phyloP scores from a whole-genome alignment of 164 flowering plant genomes.

The Saururus chinensis region DNA sequence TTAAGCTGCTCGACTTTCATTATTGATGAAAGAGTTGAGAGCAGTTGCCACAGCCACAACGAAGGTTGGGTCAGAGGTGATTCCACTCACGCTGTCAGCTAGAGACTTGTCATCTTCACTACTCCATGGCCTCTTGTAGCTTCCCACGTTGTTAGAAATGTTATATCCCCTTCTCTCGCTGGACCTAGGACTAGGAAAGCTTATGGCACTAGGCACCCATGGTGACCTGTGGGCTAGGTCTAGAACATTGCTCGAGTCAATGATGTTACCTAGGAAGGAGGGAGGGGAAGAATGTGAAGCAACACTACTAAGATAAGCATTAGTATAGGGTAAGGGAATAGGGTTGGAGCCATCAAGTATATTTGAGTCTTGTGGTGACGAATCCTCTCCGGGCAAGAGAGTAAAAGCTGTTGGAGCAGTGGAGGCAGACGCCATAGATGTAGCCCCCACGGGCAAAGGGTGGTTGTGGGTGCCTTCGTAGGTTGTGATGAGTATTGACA shows the following conservation, averaged over 20 bases:
- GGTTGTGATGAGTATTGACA: slow-evolving; percentile 66
- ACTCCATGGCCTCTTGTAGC: slow-evolving; percentile 7
- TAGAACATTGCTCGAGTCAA: slow-evolving; percentile 30
- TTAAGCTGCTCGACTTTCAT: slow-evolving; percentile 18
- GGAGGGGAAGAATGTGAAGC: slow-evolving; percentile 6
- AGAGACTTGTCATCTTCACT: slow-evolving; percentile 13
- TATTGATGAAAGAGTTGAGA: slow-evolving; percentile 44
- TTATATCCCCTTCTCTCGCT: background rate
- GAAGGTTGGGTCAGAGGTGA: slow-evolving; percentile 61
- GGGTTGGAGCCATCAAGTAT: slow-evolving; percentile 2
- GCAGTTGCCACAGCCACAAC: slow-evolving; percentile 74
- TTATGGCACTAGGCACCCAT: slow-evolving; percentile 18
- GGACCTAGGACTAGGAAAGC: background rate
- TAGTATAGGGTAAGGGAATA: slow-evolving; percentile 7
- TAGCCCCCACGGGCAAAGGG: slow-evolving; percentile 63
- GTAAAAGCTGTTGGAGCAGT: slow-evolving; percentile 30
- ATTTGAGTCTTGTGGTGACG: background rate
- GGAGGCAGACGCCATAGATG: slow-evolving; percentile 61
- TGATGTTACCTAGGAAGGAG: slow-evolving; percentile 8
- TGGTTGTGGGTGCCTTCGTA: slow-evolving; percentile 78
- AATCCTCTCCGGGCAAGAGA: slow-evolving; percentile 20
- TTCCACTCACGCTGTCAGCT: slow-evolving; percentile 35
- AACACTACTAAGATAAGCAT: slow-evolving; percentile 4
- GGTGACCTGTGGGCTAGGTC: slow-evolving; percentile 23
- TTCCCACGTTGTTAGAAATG: slow-evolving; percentile 2